Conservation (phyloP, 169 alveolate species). For the Cryptosporidium xiaoi region DNA sequence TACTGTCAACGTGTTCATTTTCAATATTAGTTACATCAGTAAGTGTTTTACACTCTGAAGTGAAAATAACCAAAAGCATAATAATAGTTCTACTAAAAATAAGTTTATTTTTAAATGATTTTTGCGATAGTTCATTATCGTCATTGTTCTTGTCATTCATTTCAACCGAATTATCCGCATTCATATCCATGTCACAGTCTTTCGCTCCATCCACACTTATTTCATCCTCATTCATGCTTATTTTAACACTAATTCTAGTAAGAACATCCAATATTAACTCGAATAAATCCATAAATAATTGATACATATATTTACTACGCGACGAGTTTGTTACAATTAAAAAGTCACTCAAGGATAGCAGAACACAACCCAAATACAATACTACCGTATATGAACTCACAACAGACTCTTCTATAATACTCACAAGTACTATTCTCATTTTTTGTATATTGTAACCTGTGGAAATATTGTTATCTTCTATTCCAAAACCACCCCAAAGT, state of each 20-base stretch:
- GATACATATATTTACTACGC: conserved; percentile 15
- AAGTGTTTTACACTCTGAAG: background rate
- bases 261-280: conserved; percentile 43
- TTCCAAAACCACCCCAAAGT: conserved; percentile 46
- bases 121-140: background rate
- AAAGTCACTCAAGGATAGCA: conserved; percentile 10
- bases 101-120: background rate
- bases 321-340: background rate
- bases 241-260: background rate
- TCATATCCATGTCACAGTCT: background rate
- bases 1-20: background rate
- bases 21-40: background rate
- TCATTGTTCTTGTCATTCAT: background rate
- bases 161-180: no score
- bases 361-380: conserved; percentile 12
- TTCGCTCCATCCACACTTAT: background rate
- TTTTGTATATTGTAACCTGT: conserved; percentile 34
- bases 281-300: conserved; percentile 39
- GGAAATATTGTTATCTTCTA: background rate
- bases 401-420: conserved; percentile 9
- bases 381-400: conserved; percentile 1
- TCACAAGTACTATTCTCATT: background rate
- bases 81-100: background rate
- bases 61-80: background rate
- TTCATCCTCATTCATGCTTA: background rate